Conservation (phyloP, 139 green algal species). For the Raphidocelis subcapitata region DNA sequence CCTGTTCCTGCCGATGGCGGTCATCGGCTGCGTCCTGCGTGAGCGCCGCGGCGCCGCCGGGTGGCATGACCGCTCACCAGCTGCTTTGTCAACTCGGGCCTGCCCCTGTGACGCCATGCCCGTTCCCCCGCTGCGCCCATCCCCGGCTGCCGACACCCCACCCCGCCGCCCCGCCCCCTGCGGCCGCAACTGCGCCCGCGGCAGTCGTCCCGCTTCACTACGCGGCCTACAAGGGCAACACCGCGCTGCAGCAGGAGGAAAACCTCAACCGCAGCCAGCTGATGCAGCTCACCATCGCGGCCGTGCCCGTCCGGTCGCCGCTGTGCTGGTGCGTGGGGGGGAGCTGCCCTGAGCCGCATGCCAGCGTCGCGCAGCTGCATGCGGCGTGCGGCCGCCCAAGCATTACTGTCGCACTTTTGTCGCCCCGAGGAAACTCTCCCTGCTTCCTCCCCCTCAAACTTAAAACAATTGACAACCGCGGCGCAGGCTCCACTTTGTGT, state of each 20-base stretch:
- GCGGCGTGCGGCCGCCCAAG: no score
- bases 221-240: not conserved
- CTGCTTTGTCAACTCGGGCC: no score
- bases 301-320: slow-evolving; percentile 8
- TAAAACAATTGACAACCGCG: no score
- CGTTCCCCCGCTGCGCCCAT: not conserved
- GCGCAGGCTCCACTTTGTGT: slow-evolving; percentile 34
- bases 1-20: slow-evolving; percentile 24
- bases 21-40: slow-evolving; percentile 30
- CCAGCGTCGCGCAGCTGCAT: not conserved
- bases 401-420: no score
- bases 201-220: slow-evolving; percentile 32
- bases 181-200: not conserved
- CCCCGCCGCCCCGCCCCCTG: no score
- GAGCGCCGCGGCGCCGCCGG: not conserved
- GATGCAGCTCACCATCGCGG: slow-evolving; percentile 30
- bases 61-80: not conserved
- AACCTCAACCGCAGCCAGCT: slow-evolving; percentile 18
- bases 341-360: no score
- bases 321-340: slow-evolving; percentile 16
- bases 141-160: not conserved
- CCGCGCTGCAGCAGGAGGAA: not conserved
- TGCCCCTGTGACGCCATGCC: not conserved
- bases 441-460: no score
- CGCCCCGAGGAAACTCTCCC: no score